Evolutionary conservation across 2,329 filamentous ascomycete species (phyloP).

Genomic region (Neurospora sp.): DNA sequence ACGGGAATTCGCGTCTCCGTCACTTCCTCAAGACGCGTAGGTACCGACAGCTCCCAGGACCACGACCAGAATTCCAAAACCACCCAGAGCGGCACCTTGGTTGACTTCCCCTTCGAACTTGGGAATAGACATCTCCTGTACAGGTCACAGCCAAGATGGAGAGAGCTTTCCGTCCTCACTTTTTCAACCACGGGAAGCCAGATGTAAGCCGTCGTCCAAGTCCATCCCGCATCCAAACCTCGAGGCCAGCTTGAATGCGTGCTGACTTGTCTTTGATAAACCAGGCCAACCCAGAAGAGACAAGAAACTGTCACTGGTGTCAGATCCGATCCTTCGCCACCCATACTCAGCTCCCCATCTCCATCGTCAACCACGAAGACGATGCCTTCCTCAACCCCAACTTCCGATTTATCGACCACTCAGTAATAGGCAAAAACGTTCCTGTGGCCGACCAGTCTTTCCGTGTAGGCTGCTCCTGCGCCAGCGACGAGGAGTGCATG

Average conservation of each 20-base stretch:
- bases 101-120: not conserved
- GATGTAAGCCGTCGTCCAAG: constrained; percentile 10
- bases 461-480: constrained; percentile 60
- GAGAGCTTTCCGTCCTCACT: constrained; percentile 26
- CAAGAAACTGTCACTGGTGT: constrained; percentile 48
- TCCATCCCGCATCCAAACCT: not conserved
- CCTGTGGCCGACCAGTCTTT: constrained; percentile 50
- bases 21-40: not conserved
- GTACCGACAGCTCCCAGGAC: not conserved
- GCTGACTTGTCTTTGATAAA: not conserved
- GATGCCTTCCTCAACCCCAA: constrained; percentile 41
- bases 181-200: constrained; percentile 35
- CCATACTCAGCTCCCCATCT: constrained; percentile 42
- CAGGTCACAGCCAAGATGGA: constrained; percentile 9
- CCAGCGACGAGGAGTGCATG: constrained; percentile 52
- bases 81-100: too few species aligned
- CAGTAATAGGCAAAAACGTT: constrained; percentile 51
- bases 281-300: constrained; percentile 25
- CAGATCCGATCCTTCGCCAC: constrained; percentile 47
- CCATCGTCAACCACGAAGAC: constrained; percentile 55
- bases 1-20: constrained; percentile 5
- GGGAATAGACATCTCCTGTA: not conserved
- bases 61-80: not conserved
- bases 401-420: constrained; percentile 61
- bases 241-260: not conserved